These are phyloP conservation scores for Zygotorulaspora florentina DNA, from an alignment of 805 yeast species.

Conservation along the genomic window DNA sequence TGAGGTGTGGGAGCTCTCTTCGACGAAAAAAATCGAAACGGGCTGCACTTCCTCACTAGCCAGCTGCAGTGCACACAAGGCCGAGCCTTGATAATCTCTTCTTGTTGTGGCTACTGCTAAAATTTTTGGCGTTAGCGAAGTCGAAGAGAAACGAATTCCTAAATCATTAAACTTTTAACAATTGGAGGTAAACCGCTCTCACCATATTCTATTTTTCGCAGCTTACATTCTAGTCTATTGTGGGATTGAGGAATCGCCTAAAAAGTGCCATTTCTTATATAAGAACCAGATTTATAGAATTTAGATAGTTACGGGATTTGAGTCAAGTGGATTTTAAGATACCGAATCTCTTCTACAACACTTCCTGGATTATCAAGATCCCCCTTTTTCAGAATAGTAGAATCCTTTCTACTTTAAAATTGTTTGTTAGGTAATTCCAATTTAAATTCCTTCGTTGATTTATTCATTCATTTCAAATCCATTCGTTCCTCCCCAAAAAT, in stretches of 20 bases:
- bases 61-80: too few species aligned
- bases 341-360: not conserved
- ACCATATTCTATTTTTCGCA: not conserved
- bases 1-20: too few species aligned
- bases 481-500: too few species aligned
- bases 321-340: not conserved
- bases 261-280: slow-evolving; percentile 5
- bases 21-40: too few species aligned
- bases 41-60: too few species aligned
- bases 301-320: not conserved
- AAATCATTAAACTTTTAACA: not conserved
- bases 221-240: not conserved
- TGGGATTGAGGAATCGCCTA: not conserved
- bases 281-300: slow-evolving; percentile 5
- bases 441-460: not conserved
- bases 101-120: not conserved
- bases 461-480: not conserved
- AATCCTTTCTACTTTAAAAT: not conserved
- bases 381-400: not conserved
- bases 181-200: not conserved
- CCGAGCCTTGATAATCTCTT: not conserved
- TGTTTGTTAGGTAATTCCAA: not conserved
- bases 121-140: not conserved
- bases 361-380: not conserved
- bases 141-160: not conserved